phyloP scores from a whole-genome alignment of 148 eudicot species.

The Vaccinium darrowii region DNA sequence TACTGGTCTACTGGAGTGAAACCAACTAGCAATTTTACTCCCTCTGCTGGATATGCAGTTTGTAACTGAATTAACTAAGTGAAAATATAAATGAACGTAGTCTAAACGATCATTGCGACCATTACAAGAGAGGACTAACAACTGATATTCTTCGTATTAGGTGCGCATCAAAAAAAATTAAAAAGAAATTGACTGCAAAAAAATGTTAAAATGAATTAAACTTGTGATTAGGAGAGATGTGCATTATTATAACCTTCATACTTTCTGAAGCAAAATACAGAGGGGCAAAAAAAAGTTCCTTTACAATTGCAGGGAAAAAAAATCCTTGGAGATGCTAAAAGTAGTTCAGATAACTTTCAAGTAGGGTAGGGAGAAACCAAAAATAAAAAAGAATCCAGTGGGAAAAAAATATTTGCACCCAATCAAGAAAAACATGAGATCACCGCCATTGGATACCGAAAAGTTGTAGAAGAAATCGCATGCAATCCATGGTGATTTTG shows the following conservation, averaged over 20 bases:
- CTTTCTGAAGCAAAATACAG: not conserved
- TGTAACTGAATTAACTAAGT: not conserved
- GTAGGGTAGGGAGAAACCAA: not conserved
- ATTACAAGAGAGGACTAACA: not conserved
- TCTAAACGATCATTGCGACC: not conserved
- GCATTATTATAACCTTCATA: not conserved
- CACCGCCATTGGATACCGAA: not conserved
- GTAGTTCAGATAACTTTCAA: not conserved
- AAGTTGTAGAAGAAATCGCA: not conserved
- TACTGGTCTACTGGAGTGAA: not conserved
- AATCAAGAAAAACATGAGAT: not conserved
- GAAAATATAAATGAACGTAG: not conserved
- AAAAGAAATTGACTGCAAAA: not conserved
- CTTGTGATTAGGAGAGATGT: not conserved
- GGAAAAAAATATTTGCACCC: not conserved
- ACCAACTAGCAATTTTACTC: slow-evolving; percentile 3
- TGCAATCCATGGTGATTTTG: not conserved
- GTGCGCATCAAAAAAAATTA: not conserved
- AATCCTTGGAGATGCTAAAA: not conserved
- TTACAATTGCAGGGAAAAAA: not conserved
- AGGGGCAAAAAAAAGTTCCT: not conserved
- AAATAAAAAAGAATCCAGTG: not conserved
- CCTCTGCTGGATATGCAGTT: not conserved
- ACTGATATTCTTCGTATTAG: not conserved
- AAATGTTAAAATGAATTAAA: not conserved